Evolutionary conservation across 108 stramenopile genomes (phyloP), one percentile per base, ranked within the genome.

Genomic region (Cyclotella sp.): DNA sequence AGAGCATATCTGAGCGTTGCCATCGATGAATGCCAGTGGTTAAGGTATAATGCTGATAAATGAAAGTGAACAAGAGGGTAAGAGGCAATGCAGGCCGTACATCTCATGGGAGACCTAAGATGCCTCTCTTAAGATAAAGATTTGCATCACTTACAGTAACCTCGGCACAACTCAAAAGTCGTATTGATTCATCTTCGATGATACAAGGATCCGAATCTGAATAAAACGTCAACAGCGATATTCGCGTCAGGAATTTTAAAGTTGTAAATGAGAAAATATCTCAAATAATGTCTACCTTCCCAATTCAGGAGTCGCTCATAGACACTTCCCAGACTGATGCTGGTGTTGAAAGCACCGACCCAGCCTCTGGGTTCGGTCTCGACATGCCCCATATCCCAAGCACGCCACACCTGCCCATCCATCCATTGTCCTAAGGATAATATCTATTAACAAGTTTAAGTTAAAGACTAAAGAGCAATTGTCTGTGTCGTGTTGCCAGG

Each of bases 281-380:
- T 22, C 44, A 46, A 18, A 45, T n/a, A 65, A 8, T 40, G 30
- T 29, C 13, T 68, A 68, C 67, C 67, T 19, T 95, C 84, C 95
- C 95, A 96, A 51, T 79, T 84, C 19, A 93, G 66, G 18, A 96
- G 67, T 16, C 91, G 76, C 71, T 96, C 95, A 74, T 89, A 96
- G 8, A 96, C 55, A 77, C 86, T 88, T 42, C 91, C 91, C 40
- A 94, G 62, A 45, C 84, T 86, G 30, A 98, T 97, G 62, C 87
- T 86, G 12, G 90, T 84, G 75, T 98, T 98, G 81, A 98, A 98
- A 15, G 98, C 95, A 30, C 85, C 87, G 18, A 97, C 94, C 98
- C 98, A 98, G 0, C 88, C 91, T 58, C 93, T 80, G 13, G 73
- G 71, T 82, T 98, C 97, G 24, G 75, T 75, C 76, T 93, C 95